Percentiles rank a stretch among this genome's conserved stretches.
phyloP scores from a whole-genome alignment of 2,329 filamentous ascomycete genomes.

The Aspergillus proliferans region DNA sequence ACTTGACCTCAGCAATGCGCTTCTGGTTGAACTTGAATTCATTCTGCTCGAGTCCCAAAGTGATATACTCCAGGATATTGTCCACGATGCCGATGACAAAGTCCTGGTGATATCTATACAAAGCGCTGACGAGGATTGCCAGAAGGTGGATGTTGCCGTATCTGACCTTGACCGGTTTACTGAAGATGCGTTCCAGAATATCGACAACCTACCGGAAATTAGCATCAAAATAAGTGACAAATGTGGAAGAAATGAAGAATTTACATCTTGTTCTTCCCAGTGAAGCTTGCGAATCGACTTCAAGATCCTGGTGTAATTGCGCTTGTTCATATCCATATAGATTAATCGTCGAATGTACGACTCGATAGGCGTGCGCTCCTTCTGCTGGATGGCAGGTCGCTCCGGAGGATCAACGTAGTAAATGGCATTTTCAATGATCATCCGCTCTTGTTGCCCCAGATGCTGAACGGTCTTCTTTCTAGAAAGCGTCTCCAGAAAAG shows the following conservation, averaged over 20 bases:
- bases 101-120: constrained; percentile 85
- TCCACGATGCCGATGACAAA: constrained; percentile 92
- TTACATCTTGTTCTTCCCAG: constrained; percentile 86
- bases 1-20: constrained; percentile 91
- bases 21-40: constrained; percentile 97
- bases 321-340: constrained; percentile 88
- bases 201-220: constrained; percentile 52
- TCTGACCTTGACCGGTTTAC: constrained; percentile 94
- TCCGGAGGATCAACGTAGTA: constrained; percentile 97
- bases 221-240: background rate
- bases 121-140: constrained; percentile 77
- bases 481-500: constrained; percentile 89
- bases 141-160: constrained; percentile 94
- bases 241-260: constrained; percentile 2
- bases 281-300: constrained; percentile 93
- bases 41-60: constrained; percentile 83
- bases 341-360: constrained; percentile 88
- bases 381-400: constrained; percentile 88
- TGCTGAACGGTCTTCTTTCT: constrained; percentile 95
- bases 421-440: constrained; percentile 96
- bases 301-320: constrained; percentile 86
- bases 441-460: constrained; percentile 89
- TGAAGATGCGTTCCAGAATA: constrained; percentile 83
- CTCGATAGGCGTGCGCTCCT: constrained; percentile 89
- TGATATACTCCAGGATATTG: constrained; percentile 81